These are phyloP conservation scores for Yarrowia yakushimensis DNA, from an alignment of 805 yeast genomes.

Conservation along the genomic window DNA sequence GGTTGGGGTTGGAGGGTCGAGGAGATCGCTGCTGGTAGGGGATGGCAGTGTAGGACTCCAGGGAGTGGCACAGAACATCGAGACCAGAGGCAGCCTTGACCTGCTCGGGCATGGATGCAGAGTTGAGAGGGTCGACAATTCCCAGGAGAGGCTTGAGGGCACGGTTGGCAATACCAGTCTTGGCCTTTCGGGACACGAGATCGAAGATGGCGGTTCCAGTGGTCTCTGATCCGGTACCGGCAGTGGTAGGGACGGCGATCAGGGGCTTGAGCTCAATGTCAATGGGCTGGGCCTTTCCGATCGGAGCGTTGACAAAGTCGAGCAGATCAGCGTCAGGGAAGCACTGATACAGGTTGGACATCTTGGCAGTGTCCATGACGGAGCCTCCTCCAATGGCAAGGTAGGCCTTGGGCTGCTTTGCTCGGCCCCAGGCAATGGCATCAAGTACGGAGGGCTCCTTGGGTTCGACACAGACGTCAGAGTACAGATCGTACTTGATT, in stretches of 20 bases:
- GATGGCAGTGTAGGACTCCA: constrained; percentile 47
- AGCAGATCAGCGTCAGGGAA: constrained; percentile 43
- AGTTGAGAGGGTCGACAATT: constrained; percentile 44
- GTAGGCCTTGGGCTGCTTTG: constrained; percentile 40
- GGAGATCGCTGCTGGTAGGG: constrained; percentile 43
- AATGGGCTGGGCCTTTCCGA: constrained; percentile 41
- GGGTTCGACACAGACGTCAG: constrained; percentile 42
- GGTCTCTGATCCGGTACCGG: constrained; percentile 48
- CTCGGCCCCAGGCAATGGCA: constrained; percentile 41
- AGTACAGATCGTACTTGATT: constrained; percentile 38
- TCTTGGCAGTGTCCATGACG: constrained; percentile 47
- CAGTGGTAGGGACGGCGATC: constrained; percentile 47
- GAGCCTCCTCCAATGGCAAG: constrained; percentile 49
- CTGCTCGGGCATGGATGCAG: constrained; percentile 43
- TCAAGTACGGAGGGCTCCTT: constrained; percentile 38
- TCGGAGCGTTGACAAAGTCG: constrained; percentile 45
- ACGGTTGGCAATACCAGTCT: constrained; percentile 46
- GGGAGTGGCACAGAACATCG: constrained; percentile 46
- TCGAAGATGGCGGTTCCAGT: constrained; percentile 48
- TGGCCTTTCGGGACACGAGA: constrained; percentile 40
- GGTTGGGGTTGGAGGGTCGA: constrained; percentile 40
- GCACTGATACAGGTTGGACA: constrained; percentile 43
- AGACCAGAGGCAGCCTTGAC: constrained; percentile 45
- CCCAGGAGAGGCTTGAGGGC: constrained; percentile 45
- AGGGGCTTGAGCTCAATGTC: constrained; percentile 40